A percentile compares a stretch with the other conserved stretches of the same genome.
Evolutionary conservation across 495 filamentous ascomycete genomes (phyloP).

Genomic region (Hypoxylon rickii): DNA sequence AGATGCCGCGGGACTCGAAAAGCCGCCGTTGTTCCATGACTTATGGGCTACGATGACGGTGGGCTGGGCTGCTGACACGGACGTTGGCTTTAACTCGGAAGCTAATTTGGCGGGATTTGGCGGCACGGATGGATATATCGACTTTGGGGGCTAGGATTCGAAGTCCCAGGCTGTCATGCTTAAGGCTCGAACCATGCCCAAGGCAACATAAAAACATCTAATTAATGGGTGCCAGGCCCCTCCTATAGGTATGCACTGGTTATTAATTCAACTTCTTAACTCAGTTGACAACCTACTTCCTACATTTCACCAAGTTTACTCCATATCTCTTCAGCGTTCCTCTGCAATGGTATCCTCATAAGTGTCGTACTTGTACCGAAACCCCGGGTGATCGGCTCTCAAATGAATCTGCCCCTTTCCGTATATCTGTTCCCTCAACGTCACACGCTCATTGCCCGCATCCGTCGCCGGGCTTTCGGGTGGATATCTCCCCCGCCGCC

Average conservation of each 20-base stretch:
- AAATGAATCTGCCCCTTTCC: neutral
- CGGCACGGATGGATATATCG: neutral
- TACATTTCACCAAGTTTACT: too few species aligned
- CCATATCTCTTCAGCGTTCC: neutral
- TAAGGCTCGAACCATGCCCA: too few species aligned
- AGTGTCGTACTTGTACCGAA: neutral
- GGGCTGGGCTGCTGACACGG: conserved; percentile 35
- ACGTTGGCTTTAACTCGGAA: neutral
- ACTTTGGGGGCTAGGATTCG: too few species aligned
- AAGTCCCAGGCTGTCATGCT: too few species aligned
- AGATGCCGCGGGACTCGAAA: conserved; percentile 5
- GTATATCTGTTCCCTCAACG: neutral
- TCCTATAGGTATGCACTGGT: too few species aligned
- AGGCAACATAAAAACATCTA: too few species aligned
- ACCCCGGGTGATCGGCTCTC: neutral
- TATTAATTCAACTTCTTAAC: too few species aligned
- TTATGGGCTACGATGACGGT: conserved; percentile 45
- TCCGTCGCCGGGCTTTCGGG: neutral
- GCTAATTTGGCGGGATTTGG: neutral
- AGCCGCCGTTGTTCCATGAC: conserved; percentile 34
- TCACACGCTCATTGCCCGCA: neutral
- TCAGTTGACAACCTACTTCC: too few species aligned
- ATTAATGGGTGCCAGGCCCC: too few species aligned
- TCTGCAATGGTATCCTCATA: neutral
- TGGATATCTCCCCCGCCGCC: conserved; percentile 17